Conservation (phyloP, 2,329 filamentous ascomycete species). For the Exserohilum rostratum region DNA sequence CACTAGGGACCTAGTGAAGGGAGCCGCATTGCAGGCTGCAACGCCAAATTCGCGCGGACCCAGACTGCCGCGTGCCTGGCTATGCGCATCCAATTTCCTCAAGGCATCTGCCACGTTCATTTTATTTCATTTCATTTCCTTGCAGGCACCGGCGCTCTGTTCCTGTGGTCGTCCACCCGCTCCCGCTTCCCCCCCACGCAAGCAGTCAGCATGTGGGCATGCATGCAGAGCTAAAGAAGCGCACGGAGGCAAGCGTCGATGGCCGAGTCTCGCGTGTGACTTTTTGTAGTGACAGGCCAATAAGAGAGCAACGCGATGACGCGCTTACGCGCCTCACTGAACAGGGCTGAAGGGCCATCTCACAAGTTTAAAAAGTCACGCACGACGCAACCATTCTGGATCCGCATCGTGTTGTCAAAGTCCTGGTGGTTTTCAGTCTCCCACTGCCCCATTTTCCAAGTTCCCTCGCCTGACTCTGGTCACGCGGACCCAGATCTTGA, state of each 20-base stretch:
- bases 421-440: neutral
- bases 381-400: constrained; percentile 4
- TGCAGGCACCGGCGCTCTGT: neutral
- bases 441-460: constrained; percentile 5
- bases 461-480: constrained; percentile 15
- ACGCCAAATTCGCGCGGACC: too few relatives aligned
- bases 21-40: neutral
- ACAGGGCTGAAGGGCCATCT: constrained; percentile 15
- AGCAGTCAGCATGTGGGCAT: constrained; percentile 14
- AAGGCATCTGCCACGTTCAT: neutral
- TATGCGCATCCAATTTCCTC: neutral
- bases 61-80: neutral
- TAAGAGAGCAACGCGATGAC: constrained; percentile 17
- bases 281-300: constrained; percentile 17
- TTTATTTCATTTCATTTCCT: too few relatives aligned
- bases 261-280: constrained; percentile 25
- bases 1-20: constrained; percentile 16
- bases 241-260: constrained; percentile 18
- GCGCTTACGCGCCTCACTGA: constrained; percentile 17
- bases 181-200: constrained; percentile 21
- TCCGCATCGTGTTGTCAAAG: constrained; percentile 2
- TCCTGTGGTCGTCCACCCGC: neutral
- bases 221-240: constrained; percentile 5
- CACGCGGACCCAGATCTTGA: constrained; percentile 17
- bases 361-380: constrained; percentile 19